These are phyloP conservation scores for Lentinula sp. DNA, from an alignment of 768 basidiomycete genomes.

Conservation along the genomic window DNA sequence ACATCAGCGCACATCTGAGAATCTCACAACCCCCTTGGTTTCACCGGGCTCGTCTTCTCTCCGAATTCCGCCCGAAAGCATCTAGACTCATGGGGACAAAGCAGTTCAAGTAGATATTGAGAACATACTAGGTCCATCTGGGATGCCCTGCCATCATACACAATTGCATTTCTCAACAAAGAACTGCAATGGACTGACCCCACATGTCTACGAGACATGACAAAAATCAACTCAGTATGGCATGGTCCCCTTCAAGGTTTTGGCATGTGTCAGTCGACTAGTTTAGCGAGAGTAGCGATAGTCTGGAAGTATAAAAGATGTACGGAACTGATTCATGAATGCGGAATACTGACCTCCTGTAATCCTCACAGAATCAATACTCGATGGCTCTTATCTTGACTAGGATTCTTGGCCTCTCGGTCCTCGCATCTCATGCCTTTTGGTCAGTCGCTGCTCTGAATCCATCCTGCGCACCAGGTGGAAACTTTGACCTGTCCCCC, in stretches of 20 bases:
- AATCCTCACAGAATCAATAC: background rate
- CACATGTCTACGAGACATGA: background rate
- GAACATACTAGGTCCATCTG: background rate
- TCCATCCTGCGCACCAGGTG: conserved; percentile 1
- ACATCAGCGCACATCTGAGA: background rate
- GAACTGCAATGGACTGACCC: background rate
- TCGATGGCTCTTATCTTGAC: background rate
- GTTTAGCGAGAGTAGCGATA: background rate
- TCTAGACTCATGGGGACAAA: background rate
- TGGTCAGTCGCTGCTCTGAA: background rate
- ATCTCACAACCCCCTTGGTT: background rate
- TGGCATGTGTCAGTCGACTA: background rate
- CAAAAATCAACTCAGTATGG: background rate
- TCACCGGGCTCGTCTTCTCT: background rate
- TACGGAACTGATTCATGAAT: background rate
- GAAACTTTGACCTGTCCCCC: conserved; percentile 1
- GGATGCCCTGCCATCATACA: background rate
- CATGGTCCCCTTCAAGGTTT: background rate
- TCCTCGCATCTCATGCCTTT: background rate
- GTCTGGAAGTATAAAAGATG: background rate
- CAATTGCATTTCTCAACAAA: too few species aligned
- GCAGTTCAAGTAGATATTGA: background rate
- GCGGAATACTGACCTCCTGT: background rate
- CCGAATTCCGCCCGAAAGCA: background rate
- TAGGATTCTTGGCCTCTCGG: background rate